Conservation (phyloP, 176 grass and related monocot species). For the barley (Hordeum vulgare) region MorexV3_pseudomolecules_assembly NC_058519.1:17912501-17913000, state of each 20-base stretch:
- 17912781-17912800: not conserved
- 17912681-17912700: not conserved
- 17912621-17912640: not conserved
- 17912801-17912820: not conserved
- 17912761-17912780: not conserved
- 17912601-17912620: no score
- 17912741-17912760: not conserved
- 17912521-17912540: not conserved
- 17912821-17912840: not conserved
- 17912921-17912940: not conserved
- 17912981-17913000: conserved; percentile 74
- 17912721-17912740: not conserved
- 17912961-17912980: not conserved
- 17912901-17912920: not conserved
- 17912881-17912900: not conserved
- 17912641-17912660: not conserved
- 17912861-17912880: not conserved
- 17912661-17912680: not conserved
- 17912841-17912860: not conserved
- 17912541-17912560: not conserved
- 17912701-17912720: not conserved
- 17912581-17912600: not conserved
- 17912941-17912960: not conserved
- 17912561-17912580: not conserved
- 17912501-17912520: not conserved